Percentiles rank a stretch among this genome's conserved stretches.
Evolutionary conservation across 2,329 filamentous ascomycete species (phyloP).

Genomic region (Tolypocladium amazonense): DNA sequence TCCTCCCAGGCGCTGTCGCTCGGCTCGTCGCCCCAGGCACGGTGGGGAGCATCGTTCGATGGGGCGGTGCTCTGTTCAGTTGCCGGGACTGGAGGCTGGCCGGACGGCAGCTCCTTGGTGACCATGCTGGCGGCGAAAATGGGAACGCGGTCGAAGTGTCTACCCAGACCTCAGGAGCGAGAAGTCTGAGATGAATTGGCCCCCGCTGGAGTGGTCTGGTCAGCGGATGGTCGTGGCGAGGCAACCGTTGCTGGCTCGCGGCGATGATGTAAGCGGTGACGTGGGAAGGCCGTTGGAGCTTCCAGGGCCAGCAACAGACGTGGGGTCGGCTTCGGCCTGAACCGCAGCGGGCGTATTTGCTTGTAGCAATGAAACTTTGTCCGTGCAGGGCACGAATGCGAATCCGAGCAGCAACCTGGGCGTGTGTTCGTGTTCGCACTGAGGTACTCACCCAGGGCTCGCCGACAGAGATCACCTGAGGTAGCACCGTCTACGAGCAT

Average conservation of each 20-base stretch:
- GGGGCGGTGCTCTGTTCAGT: not conserved
- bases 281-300: constrained; percentile 8
- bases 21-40: constrained; percentile 14
- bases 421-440: too few relatives aligned
- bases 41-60: not conserved
- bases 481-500: too few relatives aligned
- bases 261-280: constrained; percentile 5
- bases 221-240: not conserved
- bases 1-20: constrained; percentile 14
- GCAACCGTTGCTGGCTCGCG: not conserved
- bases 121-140: constrained; percentile 1
- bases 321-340: not conserved
- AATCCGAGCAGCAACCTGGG: too few relatives aligned
- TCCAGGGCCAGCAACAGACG: not conserved
- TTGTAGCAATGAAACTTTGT: too few relatives aligned
- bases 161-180: not conserved
- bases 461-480: too few relatives aligned
- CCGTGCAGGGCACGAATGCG: too few relatives aligned
- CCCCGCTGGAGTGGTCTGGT: not conserved
- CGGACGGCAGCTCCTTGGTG: constrained; percentile 1
- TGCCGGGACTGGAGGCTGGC: not conserved
- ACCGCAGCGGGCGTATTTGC: not conserved
- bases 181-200: not conserved
- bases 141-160: not conserved
- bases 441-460: too few relatives aligned